Conservation (phyloP, 2,329 filamentous ascomycete species). For the Monosporascus cannonballus region DNA sequence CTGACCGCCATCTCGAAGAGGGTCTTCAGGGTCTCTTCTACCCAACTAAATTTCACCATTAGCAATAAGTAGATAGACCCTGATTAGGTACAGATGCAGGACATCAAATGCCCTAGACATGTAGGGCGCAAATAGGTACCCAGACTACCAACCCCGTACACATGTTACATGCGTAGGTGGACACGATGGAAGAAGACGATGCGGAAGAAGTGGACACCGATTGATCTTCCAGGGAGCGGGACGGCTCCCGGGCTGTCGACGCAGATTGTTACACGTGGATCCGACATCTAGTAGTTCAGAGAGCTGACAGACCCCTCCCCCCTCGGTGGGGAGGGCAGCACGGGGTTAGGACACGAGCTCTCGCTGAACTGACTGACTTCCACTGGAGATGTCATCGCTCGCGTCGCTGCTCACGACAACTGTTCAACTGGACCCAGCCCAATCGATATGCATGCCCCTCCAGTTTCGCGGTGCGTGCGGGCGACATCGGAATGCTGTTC, state of each 20-base stretch:
- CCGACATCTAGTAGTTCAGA: not conserved
- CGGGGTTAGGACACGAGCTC: too few relatives aligned
- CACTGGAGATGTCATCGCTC: too few relatives aligned
- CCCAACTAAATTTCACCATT: too few relatives aligned
- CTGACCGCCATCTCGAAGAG: too few relatives aligned
- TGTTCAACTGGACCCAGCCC: too few relatives aligned
- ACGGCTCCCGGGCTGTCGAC: not conserved
- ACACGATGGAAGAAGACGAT: not conserved
- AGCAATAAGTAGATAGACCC: not conserved
- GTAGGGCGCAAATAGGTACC: not conserved
- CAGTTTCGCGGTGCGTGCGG: too few relatives aligned
- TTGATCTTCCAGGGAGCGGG: not conserved
- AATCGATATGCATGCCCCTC: too few relatives aligned
- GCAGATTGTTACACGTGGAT: not conserved
- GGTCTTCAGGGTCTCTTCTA: conserved; percentile 2
- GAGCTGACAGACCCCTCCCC: not conserved
- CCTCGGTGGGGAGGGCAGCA: not conserved
- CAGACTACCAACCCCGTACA: too few relatives aligned
- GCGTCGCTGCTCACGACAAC: too few relatives aligned
- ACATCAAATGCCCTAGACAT: conserved; percentile 2
- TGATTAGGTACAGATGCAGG: conserved; percentile 17
- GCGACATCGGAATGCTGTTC: too few relatives aligned
- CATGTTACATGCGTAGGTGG: not conserved
- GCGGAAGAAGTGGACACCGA: not conserved
- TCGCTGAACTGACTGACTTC: too few relatives aligned